phyloP scores from a whole-genome alignment of 2,329 filamentous ascomycete species.

The Byssochlamys sp. region DNA sequence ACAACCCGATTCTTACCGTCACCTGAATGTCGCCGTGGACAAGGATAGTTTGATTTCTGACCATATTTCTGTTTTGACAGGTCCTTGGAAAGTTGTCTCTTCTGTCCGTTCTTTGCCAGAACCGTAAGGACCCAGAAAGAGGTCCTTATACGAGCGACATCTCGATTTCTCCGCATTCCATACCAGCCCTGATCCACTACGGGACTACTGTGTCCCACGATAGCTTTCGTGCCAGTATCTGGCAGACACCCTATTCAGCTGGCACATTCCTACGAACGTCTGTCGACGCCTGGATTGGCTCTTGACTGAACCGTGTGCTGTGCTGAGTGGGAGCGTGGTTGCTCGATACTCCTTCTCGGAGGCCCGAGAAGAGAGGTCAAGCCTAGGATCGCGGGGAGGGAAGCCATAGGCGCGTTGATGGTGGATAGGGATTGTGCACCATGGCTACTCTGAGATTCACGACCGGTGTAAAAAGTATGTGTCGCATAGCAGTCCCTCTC shows the following conservation, averaged over 20 bases:
- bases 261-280: not conserved
- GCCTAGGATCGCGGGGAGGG: not conserved
- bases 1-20: not conserved
- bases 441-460: conserved; percentile 22
- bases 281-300: not conserved
- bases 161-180: not conserved
- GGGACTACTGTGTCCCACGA: not conserved
- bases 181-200: not conserved
- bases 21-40: not conserved
- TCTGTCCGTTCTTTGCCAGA: not conserved
- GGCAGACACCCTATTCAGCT: not conserved
- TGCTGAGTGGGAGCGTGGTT: conserved; percentile 4
- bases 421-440: conserved; percentile 7
- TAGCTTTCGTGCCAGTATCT: not conserved
- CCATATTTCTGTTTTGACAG: not conserved
- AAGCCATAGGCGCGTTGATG: conserved; percentile 30
- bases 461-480: conserved; percentile 29
- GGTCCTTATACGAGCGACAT: not conserved
- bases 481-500: not conserved
- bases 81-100: not conserved
- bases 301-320: not conserved
- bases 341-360: conserved; percentile 29
- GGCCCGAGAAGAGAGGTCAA: conserved; percentile 30
- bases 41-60: not conserved
- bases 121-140: not conserved